Evolutionary conservation across 139 green algal species (phyloP).

Genomic region (Chlorella sp.): DNA sequence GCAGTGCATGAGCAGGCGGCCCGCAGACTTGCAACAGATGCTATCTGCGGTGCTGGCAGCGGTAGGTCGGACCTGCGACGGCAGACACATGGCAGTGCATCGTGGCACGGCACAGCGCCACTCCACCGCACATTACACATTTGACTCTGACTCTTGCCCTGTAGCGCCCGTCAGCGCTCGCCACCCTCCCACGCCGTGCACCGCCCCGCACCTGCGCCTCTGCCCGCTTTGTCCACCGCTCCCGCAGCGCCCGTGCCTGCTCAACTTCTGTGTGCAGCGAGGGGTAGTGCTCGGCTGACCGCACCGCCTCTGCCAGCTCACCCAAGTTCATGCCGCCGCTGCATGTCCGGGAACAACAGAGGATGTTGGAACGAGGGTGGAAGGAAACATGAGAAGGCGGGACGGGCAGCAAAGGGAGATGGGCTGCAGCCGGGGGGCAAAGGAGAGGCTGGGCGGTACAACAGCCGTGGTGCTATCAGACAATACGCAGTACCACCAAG

Average conservation of each 20-base stretch:
- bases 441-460: too few species aligned
- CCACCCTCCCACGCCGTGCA: too few species aligned
- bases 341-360: background rate
- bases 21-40: background rate
- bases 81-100: constrained; percentile 18
- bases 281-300: constrained; percentile 56
- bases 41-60: too few species aligned
- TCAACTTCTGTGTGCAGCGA: constrained; percentile 62
- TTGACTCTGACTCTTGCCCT: background rate
- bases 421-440: background rate
- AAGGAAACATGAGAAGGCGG: background rate
- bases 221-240: constrained; percentile 58
- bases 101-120: background rate
- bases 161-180: background rate
- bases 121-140: too few species aligned
- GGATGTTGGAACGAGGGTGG: background rate
- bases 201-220: constrained; percentile 50
- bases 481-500: too few species aligned
- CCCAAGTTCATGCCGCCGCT: constrained; percentile 44
- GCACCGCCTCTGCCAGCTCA: constrained; percentile 59
- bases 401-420: too few species aligned
- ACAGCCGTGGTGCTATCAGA: too few species aligned
- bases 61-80: too few species aligned
- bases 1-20: background rate
- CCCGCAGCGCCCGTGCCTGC: constrained; percentile 50